Base-by-base conservation (phyloP, 1,284 basidiomycete genomes). In the Kalmanozyma brasiliensis region DNA sequence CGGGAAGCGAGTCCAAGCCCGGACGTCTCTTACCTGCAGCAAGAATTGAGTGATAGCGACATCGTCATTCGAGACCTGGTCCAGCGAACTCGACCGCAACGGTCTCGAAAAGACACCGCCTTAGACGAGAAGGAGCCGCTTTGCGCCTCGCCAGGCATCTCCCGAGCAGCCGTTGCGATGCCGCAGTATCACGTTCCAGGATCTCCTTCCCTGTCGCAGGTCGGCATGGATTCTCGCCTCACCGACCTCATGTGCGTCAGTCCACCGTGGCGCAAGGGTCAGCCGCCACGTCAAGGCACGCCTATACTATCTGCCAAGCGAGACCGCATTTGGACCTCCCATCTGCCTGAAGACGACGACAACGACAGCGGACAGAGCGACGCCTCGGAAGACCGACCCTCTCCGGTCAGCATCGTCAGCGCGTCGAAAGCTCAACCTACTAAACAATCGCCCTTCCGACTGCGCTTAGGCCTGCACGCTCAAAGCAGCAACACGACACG, bases 141-240 rank as follows among this genome's bases (percentile, higher is more conserved):
- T 1, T 48, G 36, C n/a, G 55, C 51, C 22, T 63, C 59, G 1
- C 66, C 66, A 1, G 66, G 66, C 19, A 56, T 69, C 26, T 58
- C 55, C 1, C 60, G 66, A 11, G 51, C 56, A 22, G 56, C 41
- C 17, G 60, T 52, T 29, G 43, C 45, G 22, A 43, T 22, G 19
- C 57, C 20, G 52, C 14, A 36, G 8, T 32, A 51, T 2, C 41
- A 38, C 7, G 37, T 42, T 10, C 61, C 67, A 9, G 30, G 17
- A 1, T 70, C 67, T 3, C 67, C 67, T 11, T 57, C 67, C 2
- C 49, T 70, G 7, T 70, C 67, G 14, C 57, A 64, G 35, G 67
- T 70, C 6, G 67, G 67, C 13, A 70, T 70, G 67, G 67, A 70
- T 42, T 70, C 67, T 34, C 61, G 57, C 8, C 47, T 65, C 3